These are phyloP conservation scores for Monosporascus sp. DNA, from an alignment of 2,329 filamentous ascomycete genomes.

Conservation along the genomic window DNA sequence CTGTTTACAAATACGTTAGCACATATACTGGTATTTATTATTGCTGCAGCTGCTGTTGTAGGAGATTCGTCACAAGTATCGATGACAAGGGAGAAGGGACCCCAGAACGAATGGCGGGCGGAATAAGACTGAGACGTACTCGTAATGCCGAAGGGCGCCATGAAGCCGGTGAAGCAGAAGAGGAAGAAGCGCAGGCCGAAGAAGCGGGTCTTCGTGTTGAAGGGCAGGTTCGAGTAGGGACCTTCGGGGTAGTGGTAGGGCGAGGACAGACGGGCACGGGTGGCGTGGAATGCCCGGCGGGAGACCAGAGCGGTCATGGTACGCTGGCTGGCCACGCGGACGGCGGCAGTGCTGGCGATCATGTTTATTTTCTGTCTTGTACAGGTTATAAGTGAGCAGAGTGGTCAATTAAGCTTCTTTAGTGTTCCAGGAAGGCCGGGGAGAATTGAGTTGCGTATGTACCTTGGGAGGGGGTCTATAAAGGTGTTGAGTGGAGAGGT, in stretches of 20 bases:
- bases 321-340: constrained; percentile 52
- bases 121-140: constrained; percentile 39
- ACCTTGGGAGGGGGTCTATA: neutral
- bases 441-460: neutral
- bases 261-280: constrained; percentile 77
- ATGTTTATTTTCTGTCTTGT: constrained; percentile 39
- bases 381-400: too few species aligned
- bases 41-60: neutral
- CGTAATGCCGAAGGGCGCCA: constrained; percentile 58
- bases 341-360: constrained; percentile 63
- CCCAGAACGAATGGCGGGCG: neutral
- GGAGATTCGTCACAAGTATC: neutral
- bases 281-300: constrained; percentile 92
- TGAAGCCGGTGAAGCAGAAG: constrained; percentile 57
- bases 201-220: constrained; percentile 88
- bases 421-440: too few species aligned
- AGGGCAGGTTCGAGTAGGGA: constrained; percentile 89
- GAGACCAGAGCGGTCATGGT: constrained; percentile 61
- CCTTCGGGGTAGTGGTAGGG: constrained; percentile 99
- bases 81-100: neutral
- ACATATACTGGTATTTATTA: neutral
- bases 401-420: too few species aligned
- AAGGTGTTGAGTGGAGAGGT: neutral
- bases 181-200: constrained; percentile 81
- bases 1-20: constrained; percentile 30